These are phyloP conservation scores for Psilocybe sp. DNA, from an alignment of 768 basidiomycete species.

Conservation along the genomic window DNA sequence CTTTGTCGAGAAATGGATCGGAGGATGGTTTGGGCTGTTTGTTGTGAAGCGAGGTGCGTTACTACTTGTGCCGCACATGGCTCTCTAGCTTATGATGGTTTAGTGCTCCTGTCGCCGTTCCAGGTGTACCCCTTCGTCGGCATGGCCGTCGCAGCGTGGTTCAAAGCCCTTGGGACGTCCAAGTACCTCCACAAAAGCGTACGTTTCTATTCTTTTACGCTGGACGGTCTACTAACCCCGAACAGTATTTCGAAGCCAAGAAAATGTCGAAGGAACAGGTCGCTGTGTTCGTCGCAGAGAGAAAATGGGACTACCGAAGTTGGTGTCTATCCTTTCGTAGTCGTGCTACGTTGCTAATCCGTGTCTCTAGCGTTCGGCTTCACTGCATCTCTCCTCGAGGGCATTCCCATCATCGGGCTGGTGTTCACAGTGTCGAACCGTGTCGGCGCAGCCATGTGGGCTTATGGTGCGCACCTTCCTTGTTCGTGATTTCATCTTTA, in stretches of 20 bases:
- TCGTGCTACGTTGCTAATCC: not conserved
- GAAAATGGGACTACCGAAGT: slow-evolving; percentile 84
- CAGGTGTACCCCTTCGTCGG: slow-evolving; percentile 71
- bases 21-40: slow-evolving; percentile 36
- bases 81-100: slow-evolving; percentile 2
- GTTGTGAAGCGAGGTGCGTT: slow-evolving; percentile 44
- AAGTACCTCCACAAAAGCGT: slow-evolving; percentile 69
- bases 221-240: not conserved
- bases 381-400: slow-evolving; percentile 75
- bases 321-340: slow-evolving; percentile 10
- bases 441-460: slow-evolving; percentile 95
- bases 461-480: slow-evolving; percentile 50
- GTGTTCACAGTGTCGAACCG: slow-evolving; percentile 84
- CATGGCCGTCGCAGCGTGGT: slow-evolving; percentile 53
- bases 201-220: slow-evolving; percentile 11
- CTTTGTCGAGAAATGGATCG: slow-evolving; percentile 30
- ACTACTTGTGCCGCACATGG: not conserved
- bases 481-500: not conserved
- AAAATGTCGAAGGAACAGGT: slow-evolving; percentile 71
- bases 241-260: slow-evolving; percentile 81
- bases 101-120: slow-evolving; percentile 61
- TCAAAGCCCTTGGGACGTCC: slow-evolving; percentile 68
- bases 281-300: slow-evolving; percentile 81
- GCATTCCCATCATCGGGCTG: slow-evolving; percentile 77
- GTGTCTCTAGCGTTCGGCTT: slow-evolving; percentile 73